Conservation (phyloP, 192 early-diverging fungal species). For the Pilaira anomala region DNA sequence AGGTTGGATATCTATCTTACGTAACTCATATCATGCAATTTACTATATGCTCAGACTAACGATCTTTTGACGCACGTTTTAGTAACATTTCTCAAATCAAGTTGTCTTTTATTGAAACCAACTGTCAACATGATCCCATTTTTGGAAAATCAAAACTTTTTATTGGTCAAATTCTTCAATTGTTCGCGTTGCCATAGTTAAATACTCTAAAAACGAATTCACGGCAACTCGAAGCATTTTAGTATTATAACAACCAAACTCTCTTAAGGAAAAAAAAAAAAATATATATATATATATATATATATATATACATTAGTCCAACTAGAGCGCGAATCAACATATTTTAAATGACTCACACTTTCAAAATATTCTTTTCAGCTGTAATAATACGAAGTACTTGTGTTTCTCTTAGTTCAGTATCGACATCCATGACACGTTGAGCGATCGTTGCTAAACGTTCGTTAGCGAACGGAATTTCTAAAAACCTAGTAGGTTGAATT, state of each 20-base stretch:
- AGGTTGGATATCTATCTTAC: too few species aligned
- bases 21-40: too few species aligned
- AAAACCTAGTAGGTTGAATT: constrained; percentile 12
- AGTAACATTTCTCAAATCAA: too few species aligned
- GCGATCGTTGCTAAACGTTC: constrained; percentile 41
- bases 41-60: too few species aligned
- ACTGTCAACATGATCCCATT: too few species aligned
- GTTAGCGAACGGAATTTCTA: constrained; percentile 44
- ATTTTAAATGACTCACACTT: constrained; percentile 46
- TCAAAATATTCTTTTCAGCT: constrained; percentile 25
- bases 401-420: constrained; percentile 44
- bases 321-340: too few species aligned
- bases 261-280: constrained; percentile 23
- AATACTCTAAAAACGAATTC: constrained; percentile 50
- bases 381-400: constrained; percentile 37
- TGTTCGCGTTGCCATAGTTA: constrained; percentile 46
- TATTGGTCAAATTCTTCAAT: constrained; percentile 40
- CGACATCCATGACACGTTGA: constrained; percentile 37
- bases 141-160: too few species aligned
- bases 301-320: too few species aligned
- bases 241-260: constrained; percentile 34
- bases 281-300: too few species aligned
- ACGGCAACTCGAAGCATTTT: constrained; percentile 47
- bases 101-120: too few species aligned
- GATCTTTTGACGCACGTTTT: too few species aligned